phyloP scores from a whole-genome alignment of 2,329 filamentous ascomycete genomes.

The Pseudogymnoascus sp. region DNA sequence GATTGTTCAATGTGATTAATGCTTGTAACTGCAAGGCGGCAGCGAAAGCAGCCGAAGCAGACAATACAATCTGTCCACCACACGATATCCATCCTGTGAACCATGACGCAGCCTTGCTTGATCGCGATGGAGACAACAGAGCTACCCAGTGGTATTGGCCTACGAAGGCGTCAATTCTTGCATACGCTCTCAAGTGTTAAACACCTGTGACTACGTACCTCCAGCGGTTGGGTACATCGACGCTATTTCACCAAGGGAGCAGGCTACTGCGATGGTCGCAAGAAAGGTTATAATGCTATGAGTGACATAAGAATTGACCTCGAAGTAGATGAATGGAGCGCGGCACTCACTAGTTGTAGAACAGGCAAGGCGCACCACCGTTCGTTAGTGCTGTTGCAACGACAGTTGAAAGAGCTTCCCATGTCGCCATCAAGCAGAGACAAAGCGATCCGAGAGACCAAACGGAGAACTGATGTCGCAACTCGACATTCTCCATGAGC shows the following conservation, averaged over 20 bases:
- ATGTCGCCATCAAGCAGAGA: constrained; percentile 45
- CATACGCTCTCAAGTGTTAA: not conserved
- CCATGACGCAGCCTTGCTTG: constrained; percentile 34
- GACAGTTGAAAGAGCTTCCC: constrained; percentile 43
- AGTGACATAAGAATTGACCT: constrained; percentile 25
- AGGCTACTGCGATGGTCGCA: constrained; percentile 34
- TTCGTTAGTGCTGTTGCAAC: constrained; percentile 38
- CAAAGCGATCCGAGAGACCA: constrained; percentile 39
- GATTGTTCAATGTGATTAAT: constrained; percentile 37
- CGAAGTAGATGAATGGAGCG: not conserved
- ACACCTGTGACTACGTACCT: constrained; percentile 20
- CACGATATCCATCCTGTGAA: constrained; percentile 41
- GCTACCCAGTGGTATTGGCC: constrained; percentile 58
- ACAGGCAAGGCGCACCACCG: constrained; percentile 41
- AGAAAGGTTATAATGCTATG: constrained; percentile 36
- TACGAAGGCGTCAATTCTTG: constrained; percentile 15
- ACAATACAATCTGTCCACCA: constrained; percentile 40
- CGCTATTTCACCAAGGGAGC: constrained; percentile 38
- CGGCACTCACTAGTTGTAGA: constrained; percentile 32
- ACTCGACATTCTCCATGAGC: constrained; percentile 15
- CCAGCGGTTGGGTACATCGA: constrained; percentile 39
- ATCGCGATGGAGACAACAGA: constrained; percentile 40
- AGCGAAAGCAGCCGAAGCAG: constrained; percentile 42
- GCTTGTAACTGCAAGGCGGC: constrained; percentile 39
- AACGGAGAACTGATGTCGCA: constrained; percentile 33